Evolutionary conservation across 345 rosid species (phyloP).

Genomic region (Syzygium aromaticum): DNA sequence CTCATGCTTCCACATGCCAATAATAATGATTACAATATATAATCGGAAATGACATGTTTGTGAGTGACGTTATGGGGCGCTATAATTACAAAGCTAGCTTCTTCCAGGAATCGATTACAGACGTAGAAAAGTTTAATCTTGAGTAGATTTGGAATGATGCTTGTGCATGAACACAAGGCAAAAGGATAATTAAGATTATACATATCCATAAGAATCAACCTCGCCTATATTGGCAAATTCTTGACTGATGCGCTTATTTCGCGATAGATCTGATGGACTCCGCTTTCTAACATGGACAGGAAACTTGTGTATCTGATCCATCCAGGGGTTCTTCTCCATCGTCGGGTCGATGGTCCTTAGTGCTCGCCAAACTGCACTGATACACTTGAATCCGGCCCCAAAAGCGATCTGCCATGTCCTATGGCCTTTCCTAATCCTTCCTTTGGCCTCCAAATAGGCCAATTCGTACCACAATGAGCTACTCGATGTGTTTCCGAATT

Average conservation of each 20-base stretch:
- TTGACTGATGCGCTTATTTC: background rate
- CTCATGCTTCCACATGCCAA: no score
- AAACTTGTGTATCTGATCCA: constrained; percentile 30
- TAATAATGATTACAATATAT: no score
- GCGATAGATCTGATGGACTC: background rate
- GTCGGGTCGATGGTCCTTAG: constrained; percentile 29
- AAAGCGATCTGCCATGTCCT: constrained; percentile 65
- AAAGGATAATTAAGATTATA: background rate
- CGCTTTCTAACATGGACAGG: constrained; percentile 19
- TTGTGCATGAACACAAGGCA: background rate
- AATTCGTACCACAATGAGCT: constrained; percentile 67
- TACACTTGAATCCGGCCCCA: constrained; percentile 74
- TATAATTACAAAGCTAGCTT: no score
- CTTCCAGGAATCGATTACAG: no score
- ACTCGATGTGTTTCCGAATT: constrained; percentile 69
- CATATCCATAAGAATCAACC: background rate
- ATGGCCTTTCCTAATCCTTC: constrained; percentile 54
- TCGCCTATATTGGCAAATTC: background rate
- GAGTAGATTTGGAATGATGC: background rate
- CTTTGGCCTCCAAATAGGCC: constrained; percentile 58
- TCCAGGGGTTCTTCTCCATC: constrained; percentile 43
- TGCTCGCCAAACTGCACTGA: constrained; percentile 51
- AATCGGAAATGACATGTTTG: no score
- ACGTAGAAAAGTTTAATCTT: no score
- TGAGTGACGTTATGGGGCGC: no score